These are phyloP conservation scores for Alternaria sp. DNA, from an alignment of 2,329 filamentous ascomycete genomes.

Conservation along the genomic window DNA sequence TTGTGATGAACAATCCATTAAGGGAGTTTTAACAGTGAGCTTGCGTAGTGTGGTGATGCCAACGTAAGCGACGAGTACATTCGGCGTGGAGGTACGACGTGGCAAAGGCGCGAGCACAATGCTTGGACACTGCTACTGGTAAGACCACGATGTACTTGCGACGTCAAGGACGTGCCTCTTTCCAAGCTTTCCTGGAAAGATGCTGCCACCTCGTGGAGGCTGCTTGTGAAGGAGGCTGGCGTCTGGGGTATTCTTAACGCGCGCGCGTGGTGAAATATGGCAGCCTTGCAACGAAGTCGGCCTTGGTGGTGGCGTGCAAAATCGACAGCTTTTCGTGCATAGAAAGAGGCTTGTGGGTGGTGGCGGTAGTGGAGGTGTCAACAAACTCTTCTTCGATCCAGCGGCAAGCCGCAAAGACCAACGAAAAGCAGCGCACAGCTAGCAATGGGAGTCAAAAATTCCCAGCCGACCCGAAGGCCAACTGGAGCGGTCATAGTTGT, in stretches of 20 bases:
- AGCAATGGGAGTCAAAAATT: constrained; percentile 74
- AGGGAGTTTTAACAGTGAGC: neutral
- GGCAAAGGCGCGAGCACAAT: neutral
- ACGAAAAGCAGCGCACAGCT: constrained; percentile 40
- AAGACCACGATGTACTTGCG: no score
- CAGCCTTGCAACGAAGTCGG: no score
- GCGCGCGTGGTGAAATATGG: neutral
- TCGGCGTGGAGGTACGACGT: neutral
- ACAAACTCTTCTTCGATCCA: constrained; percentile 41
- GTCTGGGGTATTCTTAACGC: neutral
- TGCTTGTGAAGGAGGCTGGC: neutral
- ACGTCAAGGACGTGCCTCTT: no score
- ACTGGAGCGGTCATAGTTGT: constrained; percentile 76
- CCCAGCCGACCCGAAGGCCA: constrained; percentile 74
- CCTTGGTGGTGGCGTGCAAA: no score
- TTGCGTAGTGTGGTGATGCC: neutral
- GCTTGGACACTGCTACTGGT: no score
- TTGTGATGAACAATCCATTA: neutral
- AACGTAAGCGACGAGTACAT: neutral
- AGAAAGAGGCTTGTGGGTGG: neutral
- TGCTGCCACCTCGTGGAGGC: neutral
- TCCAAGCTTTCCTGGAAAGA: no score
- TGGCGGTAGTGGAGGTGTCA: neutral
- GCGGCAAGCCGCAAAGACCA: constrained; percentile 39
- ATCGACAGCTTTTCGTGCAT: no score